Conservation (phyloP, 257 asterid species). For the Eucommia ulmoides region DNA sequence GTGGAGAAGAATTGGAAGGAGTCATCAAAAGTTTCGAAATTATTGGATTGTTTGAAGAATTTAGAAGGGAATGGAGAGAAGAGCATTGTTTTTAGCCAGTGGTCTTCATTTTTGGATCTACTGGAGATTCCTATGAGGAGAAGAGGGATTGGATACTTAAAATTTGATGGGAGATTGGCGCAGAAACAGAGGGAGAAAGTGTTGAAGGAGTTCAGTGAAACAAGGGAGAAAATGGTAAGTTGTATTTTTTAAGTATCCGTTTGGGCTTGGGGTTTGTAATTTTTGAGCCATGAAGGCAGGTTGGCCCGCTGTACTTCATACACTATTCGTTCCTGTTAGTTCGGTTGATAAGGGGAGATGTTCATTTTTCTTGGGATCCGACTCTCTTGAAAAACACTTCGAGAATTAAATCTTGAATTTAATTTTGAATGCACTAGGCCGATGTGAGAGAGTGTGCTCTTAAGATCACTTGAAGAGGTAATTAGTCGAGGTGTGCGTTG, state of each 20-base stretch:
- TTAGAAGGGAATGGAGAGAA: conserved; percentile 48
- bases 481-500: no score
- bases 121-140: conserved; percentile 49
- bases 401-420: no score
- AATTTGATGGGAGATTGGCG: conserved; percentile 64
- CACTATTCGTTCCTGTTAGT: conserved; percentile 60
- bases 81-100: conserved; percentile 76
- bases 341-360: conserved; percentile 84
- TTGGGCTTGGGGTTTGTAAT: not conserved
- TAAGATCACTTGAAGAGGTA: no score
- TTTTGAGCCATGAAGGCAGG: not conserved
- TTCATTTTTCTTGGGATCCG: no score
- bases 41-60: conserved; percentile 53
- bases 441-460: no score
- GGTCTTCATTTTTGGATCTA: conserved; percentile 78
- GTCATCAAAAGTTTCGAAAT: conserved; percentile 57
- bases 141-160: conserved; percentile 37
- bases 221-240: conserved; percentile 41
- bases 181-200: conserved; percentile 60
- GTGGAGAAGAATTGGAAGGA: conserved; percentile 63
- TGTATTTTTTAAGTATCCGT: not conserved
- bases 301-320: conserved; percentile 18
- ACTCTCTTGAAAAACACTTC: no score
- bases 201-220: conserved; percentile 67
- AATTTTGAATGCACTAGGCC: no score